A percentile compares a stretch with the other conserved stretches of the same genome.
Evolutionary conservation across 805 yeast species (phyloP).

Genomic region (Candida boidinii): DNA sequence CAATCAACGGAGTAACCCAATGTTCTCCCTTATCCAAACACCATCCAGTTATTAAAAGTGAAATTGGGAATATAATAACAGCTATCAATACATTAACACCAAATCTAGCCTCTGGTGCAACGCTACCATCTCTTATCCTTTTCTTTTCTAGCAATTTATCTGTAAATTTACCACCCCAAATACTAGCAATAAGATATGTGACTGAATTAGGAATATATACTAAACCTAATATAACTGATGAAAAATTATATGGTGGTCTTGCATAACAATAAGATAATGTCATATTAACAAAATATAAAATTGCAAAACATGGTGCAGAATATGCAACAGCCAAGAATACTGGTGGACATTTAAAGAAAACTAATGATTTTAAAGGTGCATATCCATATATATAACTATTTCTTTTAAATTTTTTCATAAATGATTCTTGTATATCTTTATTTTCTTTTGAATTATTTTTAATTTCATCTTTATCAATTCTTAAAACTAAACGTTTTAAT

Average conservation of each 20-base stretch:
- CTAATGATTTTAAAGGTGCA: constrained; percentile 55
- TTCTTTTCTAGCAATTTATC: constrained; percentile 48
- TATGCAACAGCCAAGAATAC: constrained; percentile 57
- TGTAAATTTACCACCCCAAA: constrained; percentile 77
- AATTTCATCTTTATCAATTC: constrained; percentile 11
- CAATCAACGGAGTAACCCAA: constrained; percentile 77
- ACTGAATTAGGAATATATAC: constrained; percentile 79
- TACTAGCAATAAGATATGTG: constrained; percentile 64
- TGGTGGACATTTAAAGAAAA: constrained; percentile 63
- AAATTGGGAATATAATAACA: constrained; percentile 49
- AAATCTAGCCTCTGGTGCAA: constrained; percentile 71
- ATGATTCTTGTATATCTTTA: too few relatives aligned
- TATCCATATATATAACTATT: constrained; percentile 38
- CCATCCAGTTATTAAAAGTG: constrained; percentile 79
- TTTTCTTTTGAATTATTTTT: too few relatives aligned
- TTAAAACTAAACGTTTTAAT: constrained; percentile 13
- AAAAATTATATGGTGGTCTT: constrained; percentile 60
- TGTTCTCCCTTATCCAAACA: constrained; percentile 52
- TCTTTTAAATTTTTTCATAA: constrained; percentile 15
- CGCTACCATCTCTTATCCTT: constrained; percentile 49
- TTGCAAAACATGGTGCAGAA: constrained; percentile 65
- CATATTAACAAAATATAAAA: constrained; percentile 67
- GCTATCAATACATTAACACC: constrained; percentile 69
- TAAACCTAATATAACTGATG: constrained; percentile 58
- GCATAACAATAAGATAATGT: constrained; percentile 58